Evolutionary conservation across 2,329 filamentous ascomycete species (phyloP).

Genomic region (Parastagonospora nodorum): DNA sequence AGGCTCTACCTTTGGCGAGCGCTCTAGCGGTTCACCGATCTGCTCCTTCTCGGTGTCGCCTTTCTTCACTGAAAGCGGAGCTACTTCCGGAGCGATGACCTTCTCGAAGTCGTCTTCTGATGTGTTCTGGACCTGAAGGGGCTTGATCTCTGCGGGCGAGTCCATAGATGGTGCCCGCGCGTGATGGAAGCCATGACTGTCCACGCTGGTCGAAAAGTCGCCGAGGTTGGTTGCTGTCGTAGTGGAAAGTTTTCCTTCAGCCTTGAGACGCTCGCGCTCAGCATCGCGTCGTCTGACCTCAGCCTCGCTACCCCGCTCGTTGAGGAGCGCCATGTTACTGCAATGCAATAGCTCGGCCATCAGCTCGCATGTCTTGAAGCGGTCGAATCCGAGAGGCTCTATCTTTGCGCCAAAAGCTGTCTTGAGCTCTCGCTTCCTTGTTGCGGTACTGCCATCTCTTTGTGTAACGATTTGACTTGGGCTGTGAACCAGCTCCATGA

Average conservation of each 20-base stretch:
- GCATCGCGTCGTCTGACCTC: conserved; percentile 79
- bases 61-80: conserved; percentile 66
- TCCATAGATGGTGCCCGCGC: conserved; percentile 53
- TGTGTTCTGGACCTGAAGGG: conserved; percentile 77
- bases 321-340: conserved; percentile 96
- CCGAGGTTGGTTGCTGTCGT: conserved; percentile 62
- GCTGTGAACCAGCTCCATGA: conserved; percentile 88
- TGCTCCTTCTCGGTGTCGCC: conserved; percentile 57
- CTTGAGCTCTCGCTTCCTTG: conserved; percentile 74
- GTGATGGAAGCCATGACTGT: conserved; percentile 58
- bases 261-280: conserved; percentile 79
- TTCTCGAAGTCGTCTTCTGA: conserved; percentile 95
- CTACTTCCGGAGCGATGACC: conserved; percentile 71
- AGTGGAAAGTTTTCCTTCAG: conserved; percentile 73
- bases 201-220: conserved; percentile 57
- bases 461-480: conserved; percentile 64
- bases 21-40: conserved; percentile 43
- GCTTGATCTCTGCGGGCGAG: conserved; percentile 69
- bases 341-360: conserved; percentile 98
- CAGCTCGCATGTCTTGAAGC: conserved; percentile 98
- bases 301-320: conserved; percentile 87
- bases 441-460: conserved; percentile 62
- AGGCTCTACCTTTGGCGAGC: conserved; percentile 52
- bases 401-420: conserved; percentile 91
- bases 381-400: conserved; percentile 92